Evolutionary conservation across 805 yeast genomes (phyloP), one percentile per base, ranked within the genome.

Genomic region (Blastobotrys mokoenaii): DNA sequence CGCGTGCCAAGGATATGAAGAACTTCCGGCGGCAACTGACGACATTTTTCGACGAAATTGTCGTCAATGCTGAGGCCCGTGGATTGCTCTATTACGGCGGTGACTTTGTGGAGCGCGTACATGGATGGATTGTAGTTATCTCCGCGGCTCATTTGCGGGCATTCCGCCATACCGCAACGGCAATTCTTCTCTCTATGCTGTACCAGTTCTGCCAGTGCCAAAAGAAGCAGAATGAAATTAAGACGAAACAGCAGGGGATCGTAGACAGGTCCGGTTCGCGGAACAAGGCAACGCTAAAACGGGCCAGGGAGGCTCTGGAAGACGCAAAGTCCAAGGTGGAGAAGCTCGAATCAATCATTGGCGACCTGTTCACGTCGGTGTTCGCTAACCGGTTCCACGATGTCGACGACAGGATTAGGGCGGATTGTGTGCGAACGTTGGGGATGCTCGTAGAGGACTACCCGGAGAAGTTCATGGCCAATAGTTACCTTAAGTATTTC

Each of bases 321-420:
- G 41, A 16, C 10, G 40, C 39, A 9, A 38, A 38, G 17, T 36
- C 39, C 1, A 36, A 44, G 10, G 30, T 29, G 6, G 57, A 52
- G 30, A 66, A 69, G 40, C 27, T 65, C 9, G 58, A 53, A 14
- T 53, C 60, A 17, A 46, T 64, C 45, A 69, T 84, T 34, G 76
- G 72, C 46, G 94, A 86, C 50, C 72, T 84, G 8, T 73, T 79
- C 29, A 79, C 76, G 51, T 70, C 82, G 1, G 74, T 82, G 7
- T 84, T 86, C 59, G 75, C 78, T 9, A 85, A 82, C 56, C 69
- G 97, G 52, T 84, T 84, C 59, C 78, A 88, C 51, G 97, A 89
- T 61, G 71, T 81, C 11, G 95, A 86, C 57, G 76, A 80, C 4
- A 59, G 61, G 4, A 83, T 89, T 31, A 72, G 97, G 53, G 72